Evolutionary conservation across 1,139 yeast genomes (phyloP).

Genomic region (Debaryomyces sp.): DNA sequence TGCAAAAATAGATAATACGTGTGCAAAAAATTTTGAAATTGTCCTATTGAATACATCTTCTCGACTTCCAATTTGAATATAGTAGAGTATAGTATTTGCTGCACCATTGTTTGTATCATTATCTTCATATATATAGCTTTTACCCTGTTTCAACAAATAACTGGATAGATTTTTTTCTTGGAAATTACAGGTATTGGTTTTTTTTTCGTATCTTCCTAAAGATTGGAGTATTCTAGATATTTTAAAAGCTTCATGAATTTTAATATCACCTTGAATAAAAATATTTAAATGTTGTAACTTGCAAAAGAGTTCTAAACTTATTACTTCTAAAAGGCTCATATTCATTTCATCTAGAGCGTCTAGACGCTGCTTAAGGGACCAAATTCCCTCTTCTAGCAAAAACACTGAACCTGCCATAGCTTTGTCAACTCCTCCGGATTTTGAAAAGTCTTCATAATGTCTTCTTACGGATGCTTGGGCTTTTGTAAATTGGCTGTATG

Average conservation of each 20-base stretch:
- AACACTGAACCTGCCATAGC: slow-evolving; percentile 50
- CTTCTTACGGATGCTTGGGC: slow-evolving; percentile 47
- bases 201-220: not conserved
- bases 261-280: slow-evolving; percentile 53
- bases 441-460: slow-evolving; percentile 41
- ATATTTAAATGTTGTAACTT: slow-evolving; percentile 36
- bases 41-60: slow-evolving; percentile 32
- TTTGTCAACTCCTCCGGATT: slow-evolving; percentile 41
- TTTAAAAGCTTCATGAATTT: slow-evolving; percentile 12
- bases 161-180: slow-evolving; percentile 31
- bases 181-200: not conserved
- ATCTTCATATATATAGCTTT: slow-evolving; percentile 30
- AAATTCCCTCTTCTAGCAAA: slow-evolving; percentile 55
- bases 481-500: slow-evolving; percentile 39
- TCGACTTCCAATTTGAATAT: slow-evolving; percentile 57
- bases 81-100: slow-evolving; percentile 51
- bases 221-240: slow-evolving; percentile 12
- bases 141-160: slow-evolving; percentile 35
- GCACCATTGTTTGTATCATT: slow-evolving; percentile 42
- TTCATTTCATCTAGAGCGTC: slow-evolving; percentile 34
- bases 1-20: slow-evolving; percentile 42
- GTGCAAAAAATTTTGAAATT: slow-evolving; percentile 48
- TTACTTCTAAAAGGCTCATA: slow-evolving; percentile 22
- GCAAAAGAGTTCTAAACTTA: slow-evolving; percentile 22
- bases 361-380: slow-evolving; percentile 53